A percentile compares a stretch with the other conserved stretches of the same genome.
Evolutionary conservation across 1,284 basidiomycete species (phyloP).

Genomic region (Earliella scabrosa): DNA sequence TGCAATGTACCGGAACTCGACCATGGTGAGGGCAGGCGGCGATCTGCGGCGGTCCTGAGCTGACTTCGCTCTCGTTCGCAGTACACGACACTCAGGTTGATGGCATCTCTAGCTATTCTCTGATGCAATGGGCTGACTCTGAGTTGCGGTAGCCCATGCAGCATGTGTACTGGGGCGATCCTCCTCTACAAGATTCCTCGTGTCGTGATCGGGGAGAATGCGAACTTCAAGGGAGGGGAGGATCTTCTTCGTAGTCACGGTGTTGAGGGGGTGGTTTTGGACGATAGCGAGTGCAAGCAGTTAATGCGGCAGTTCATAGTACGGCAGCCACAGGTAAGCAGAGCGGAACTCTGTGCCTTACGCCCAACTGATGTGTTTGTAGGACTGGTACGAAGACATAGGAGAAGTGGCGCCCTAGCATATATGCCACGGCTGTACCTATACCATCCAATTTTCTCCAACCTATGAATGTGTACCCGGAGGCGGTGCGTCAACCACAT

Average conservation of each 20-base stretch:
- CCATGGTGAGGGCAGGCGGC: slow-evolving; percentile 43
- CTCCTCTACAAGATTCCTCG: slow-evolving; percentile 62
- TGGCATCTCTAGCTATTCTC: not conserved
- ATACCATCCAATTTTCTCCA: too few species aligned
- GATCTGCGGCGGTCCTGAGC: not conserved
- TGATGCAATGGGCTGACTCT: too few species aligned
- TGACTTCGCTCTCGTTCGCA: slow-evolving; percentile 9
- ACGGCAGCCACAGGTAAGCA: slow-evolving; percentile 48
- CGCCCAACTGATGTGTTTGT: not conserved
- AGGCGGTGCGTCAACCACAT: too few species aligned
- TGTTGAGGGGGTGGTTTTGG: slow-evolving; percentile 55
- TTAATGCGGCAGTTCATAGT: slow-evolving; percentile 25
- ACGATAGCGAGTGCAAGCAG: slow-evolving; percentile 43
- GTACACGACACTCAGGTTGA: slow-evolving; percentile 57
- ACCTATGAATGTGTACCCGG: too few species aligned
- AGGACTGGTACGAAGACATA: slow-evolving; percentile 66
- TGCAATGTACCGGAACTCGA: slow-evolving; percentile 47
- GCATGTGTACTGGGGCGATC: slow-evolving; percentile 66
- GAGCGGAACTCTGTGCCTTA: not conserved
- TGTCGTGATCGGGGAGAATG: slow-evolving; percentile 64
- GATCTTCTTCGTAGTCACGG: slow-evolving; percentile 51
- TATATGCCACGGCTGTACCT: too few species aligned
- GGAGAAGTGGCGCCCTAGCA: slow-evolving; percentile 37
- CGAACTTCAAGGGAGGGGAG: slow-evolving; percentile 53
- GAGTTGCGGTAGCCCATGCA: slow-evolving; percentile 52